Base-by-base conservation (phyloP, 148 eudicot genomes). In the Silene latifolia region DNA sequence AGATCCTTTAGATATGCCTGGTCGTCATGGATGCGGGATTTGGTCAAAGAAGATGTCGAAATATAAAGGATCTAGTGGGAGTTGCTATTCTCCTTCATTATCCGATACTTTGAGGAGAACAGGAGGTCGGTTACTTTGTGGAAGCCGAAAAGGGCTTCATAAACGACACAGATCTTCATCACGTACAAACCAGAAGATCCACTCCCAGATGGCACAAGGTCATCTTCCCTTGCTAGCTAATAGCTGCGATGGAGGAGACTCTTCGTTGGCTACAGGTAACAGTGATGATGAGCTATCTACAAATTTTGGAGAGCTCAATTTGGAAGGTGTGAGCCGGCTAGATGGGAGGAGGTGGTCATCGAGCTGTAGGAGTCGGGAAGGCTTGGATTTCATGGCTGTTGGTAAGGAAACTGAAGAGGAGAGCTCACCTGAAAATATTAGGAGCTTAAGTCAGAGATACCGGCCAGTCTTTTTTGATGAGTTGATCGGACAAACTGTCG, bases 311-410 rank as follows among this genome's bases (percentile, higher is more conserved):
- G 99, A 92, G 86, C 83, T 95, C 71, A 91, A 90, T 84, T 83
- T 95, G 85, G 99, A 95, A 79, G 97, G 90, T 10, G 76, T 90
- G 83, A 95, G 96, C 77, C 86, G 99, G 73, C 74, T 95, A 80
- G 97, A 95, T 77, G 98, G 99, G 56, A 92, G 86, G 85, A 89
- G 92, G 77, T 92, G 99, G 99, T 90, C 97, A n/a, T 48, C 89
- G 12, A 89, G 93, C 62, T 89, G 89, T 75, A 84, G 90, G 78
- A 92, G 98, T 78, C 87, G 79, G 73, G 98, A 92, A 44, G 93
- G 90, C 44, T 83, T 82, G 46, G 91, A 86, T 72, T 69, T 82
- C 60, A 80, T 85, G 47, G 84, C 88, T 83, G 67, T 81, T 68
- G 89, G 80, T 56, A 88, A 89, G 73, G 88, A 86, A 48, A 86